Percentiles rank a stretch among this genome's conserved stretches.
These are phyloP conservation scores for Salvia splendens DNA, from an alignment of 257 asterid genomes.

Conservation along the genomic window DNA sequence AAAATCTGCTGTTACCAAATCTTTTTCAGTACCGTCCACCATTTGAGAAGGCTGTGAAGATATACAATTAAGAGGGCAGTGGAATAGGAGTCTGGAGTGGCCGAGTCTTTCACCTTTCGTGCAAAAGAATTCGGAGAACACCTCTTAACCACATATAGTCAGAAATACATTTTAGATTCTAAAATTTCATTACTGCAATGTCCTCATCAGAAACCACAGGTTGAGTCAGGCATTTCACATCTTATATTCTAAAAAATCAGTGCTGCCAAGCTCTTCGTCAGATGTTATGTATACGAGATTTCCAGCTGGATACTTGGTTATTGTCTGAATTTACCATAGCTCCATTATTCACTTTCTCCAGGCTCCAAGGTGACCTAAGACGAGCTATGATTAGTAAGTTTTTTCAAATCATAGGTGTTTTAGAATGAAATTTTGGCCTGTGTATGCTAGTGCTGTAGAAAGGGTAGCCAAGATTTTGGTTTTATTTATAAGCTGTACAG, in stretches of 20 bases:
- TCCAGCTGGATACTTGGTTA: constrained; percentile 7
- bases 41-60: constrained; percentile 36
- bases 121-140: constrained; percentile 1
- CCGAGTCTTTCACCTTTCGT: constrained; percentile 18
- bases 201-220: too few species aligned
- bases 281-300: background rate
- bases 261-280: constrained; percentile 3
- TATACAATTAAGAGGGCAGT: constrained; percentile 37
- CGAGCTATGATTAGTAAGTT: background rate
- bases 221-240: too few species aligned
- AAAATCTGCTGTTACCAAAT: constrained; percentile 5
- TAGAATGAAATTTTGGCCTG: constrained; percentile 33
- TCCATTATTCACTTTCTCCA: background rate
- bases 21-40: constrained; percentile 37
- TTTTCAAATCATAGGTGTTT: constrained; percentile 27
- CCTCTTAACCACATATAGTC: background rate
- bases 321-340: background rate
- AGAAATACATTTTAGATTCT: background rate
- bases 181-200: background rate
- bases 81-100: constrained; percentile 11
- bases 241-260: too few species aligned
- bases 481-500: constrained; percentile 21
- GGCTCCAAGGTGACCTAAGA: background rate
- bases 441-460: constrained; percentile 37
- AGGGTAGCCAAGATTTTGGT: constrained; percentile 29